phyloP scores from a whole-genome alignment of 257 asterid species.

The Lycium barbarum region DNA sequence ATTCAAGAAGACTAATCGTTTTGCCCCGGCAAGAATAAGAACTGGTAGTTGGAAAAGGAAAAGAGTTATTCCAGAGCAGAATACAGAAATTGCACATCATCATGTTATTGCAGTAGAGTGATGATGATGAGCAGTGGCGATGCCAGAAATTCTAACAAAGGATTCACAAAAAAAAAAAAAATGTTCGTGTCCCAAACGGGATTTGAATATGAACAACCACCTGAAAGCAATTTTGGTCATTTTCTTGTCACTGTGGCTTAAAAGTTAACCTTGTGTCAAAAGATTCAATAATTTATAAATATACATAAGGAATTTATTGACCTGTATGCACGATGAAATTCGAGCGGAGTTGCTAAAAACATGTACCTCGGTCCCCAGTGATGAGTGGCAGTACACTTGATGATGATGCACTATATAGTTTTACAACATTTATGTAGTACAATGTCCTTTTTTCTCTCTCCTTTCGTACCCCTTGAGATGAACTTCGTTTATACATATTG shows the following conservation, averaged over 20 bases:
- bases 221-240: no score
- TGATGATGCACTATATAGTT: background rate
- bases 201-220: no score
- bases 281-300: no score
- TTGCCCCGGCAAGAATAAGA: background rate
- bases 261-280: no score
- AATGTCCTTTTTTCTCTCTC: background rate
- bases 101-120: background rate
- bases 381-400: background rate
- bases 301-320: no score
- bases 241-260: no score
- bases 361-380: background rate
- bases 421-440: background rate
- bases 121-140: background rate
- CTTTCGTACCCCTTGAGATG: background rate
- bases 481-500: background rate
- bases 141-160: background rate
- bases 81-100: slow-evolving; percentile 1
- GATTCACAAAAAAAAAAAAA: no score
- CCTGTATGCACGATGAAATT: no score
- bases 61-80: slow-evolving; percentile 5
- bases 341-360: no score
- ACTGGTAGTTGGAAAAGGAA: background rate
- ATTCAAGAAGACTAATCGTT: slow-evolving; percentile 43
- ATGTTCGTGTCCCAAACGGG: background rate